phyloP scores from a whole-genome alignment of 2,329 filamentous ascomycete species.

The Trichocomaceae sp. region DNA sequence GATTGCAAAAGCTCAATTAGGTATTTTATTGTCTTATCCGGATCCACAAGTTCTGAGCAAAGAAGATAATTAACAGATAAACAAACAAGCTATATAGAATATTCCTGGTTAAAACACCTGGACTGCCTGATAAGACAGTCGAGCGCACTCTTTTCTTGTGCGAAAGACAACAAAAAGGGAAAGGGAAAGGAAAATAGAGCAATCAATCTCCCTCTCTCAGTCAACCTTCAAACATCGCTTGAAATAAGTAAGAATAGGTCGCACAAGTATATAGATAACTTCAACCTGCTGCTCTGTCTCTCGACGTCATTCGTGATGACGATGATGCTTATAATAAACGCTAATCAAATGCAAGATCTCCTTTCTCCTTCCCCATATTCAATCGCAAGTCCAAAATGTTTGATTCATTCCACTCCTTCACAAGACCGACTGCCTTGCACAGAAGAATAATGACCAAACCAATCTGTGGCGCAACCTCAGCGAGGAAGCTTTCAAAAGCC shows the following conservation, averaged over 20 bases:
- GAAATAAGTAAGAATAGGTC: neutral
- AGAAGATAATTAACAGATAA: constrained; percentile 4
- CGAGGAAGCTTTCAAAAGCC: neutral
- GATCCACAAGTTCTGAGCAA: neutral
- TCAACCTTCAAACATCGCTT: neutral
- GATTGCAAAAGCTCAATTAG: neutral
- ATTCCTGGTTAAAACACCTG: neutral
- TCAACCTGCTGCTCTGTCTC: constrained; percentile 1
- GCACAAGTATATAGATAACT: constrained; percentile 2
- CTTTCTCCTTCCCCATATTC: constrained; percentile 2
- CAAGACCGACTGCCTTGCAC: neutral
- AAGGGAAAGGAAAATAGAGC: neutral
- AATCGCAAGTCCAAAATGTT: constrained; percentile 7
- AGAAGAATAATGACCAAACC: neutral
- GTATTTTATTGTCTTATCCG: neutral
- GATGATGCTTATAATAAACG: constrained; percentile 5
- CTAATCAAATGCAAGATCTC: constrained; percentile 10
- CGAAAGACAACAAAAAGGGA: neutral
- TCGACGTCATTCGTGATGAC: constrained; percentile 1
- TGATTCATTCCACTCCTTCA: neutral
- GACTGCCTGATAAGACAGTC: neutral
- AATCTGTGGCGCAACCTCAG: neutral
- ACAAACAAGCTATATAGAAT: constrained; percentile 4
- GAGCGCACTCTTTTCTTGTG: neutral
- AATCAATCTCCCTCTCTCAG: neutral